Evolutionary conservation across 1,284 basidiomycete species (phyloP).

Genomic region (Trichosporon asahii): DNA sequence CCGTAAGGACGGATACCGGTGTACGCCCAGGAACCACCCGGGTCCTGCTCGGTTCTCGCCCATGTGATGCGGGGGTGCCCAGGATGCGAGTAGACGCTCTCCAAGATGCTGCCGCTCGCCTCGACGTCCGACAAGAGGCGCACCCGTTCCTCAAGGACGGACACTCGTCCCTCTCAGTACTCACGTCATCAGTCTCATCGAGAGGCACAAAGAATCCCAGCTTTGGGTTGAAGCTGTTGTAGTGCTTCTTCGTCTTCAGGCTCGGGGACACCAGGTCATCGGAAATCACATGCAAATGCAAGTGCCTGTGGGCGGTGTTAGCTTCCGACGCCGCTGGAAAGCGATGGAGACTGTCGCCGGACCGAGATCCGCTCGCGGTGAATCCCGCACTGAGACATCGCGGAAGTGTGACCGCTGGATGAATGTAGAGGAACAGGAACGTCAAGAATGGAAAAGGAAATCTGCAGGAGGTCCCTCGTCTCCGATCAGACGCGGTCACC

Average conservation of each 20-base stretch:
- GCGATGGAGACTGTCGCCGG: neutral
- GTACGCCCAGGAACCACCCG: neutral
- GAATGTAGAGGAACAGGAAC: neutral
- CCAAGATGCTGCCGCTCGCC: neutral
- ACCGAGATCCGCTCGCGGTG: neutral
- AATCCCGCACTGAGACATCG: neutral
- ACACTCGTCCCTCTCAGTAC: constrained; percentile 13
- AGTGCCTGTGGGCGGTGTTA: constrained; percentile 58
- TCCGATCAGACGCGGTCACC: neutral
- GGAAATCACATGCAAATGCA: constrained; percentile 85
- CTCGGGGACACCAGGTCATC: constrained; percentile 69
- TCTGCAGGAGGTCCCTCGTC: neutral
- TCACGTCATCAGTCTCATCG: constrained; percentile 53
- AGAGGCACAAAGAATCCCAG: constrained; percentile 76
- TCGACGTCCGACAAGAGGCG: neutral
- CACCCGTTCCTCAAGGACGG: constrained; percentile 15
- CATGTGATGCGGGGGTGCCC: constrained; percentile 9
- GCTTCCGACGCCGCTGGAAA: neutral
- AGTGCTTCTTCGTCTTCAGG: constrained; percentile 89
- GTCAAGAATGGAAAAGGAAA: neutral
- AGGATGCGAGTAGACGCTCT: neutral
- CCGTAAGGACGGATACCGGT: neutral
- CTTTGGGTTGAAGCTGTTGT: constrained; percentile 87
- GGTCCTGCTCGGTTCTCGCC: constrained; percentile 44
- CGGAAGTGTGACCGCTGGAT: neutral